phyloP scores from a whole-genome alignment of 306 rosid species.

The Cercis canadensis region DNA sequence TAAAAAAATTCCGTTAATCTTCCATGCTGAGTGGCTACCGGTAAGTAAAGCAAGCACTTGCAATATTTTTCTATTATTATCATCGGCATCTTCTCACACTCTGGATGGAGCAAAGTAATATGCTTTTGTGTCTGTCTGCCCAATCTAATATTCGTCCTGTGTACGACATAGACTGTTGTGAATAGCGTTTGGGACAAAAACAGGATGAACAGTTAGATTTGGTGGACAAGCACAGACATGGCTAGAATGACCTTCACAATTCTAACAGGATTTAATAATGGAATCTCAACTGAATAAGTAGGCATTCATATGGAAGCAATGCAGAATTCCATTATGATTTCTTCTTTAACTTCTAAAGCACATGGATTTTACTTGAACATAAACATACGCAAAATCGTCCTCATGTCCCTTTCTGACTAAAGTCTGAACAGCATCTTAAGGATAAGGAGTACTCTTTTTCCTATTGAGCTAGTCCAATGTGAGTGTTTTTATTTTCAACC shows the following conservation, averaged over 20 bases:
- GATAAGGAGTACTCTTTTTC: no score
- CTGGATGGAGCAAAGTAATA: neutral
- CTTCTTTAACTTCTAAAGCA: neutral
- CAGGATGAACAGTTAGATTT: neutral
- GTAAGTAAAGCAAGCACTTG: neutral
- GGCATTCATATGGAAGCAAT: neutral
- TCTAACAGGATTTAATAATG: neutral
- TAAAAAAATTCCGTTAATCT: neutral
- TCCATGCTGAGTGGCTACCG: neutral
- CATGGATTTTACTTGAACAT: neutral
- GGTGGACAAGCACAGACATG: conserved; percentile 9
- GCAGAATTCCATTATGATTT: neutral
- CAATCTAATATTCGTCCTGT: neutral
- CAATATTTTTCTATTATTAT: neutral
- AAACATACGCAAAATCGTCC: neutral
- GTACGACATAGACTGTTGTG: conserved; percentile 18
- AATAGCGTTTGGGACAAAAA: neutral
- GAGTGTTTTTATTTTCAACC: neutral
- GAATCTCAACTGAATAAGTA: conserved; percentile 1
- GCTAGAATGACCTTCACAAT: neutral
- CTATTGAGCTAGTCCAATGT: neutral
- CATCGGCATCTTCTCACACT: neutral
- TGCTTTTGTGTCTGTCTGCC: conserved; percentile 17
- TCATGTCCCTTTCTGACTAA: no score
- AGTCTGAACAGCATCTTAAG: neutral